Evolutionary conservation across 169 alveolate species (phyloP).

Genomic region (Babesia caballi): DNA sequence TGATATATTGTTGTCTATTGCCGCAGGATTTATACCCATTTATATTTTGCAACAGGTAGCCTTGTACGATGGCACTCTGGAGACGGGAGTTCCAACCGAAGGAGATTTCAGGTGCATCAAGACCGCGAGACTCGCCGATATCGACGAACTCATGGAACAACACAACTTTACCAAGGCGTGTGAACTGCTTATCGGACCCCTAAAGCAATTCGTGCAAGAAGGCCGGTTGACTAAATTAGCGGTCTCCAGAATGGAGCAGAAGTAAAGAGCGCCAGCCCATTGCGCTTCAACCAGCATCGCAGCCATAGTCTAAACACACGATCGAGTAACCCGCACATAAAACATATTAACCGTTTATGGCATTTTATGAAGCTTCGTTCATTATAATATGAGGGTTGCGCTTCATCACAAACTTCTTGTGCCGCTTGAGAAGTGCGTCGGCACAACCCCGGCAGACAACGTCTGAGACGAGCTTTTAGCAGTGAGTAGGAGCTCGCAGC

Average conservation of each 20-base stretch:
- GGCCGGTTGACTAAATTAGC: slow-evolving; percentile 29
- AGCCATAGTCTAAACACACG: no score
- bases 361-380: no score
- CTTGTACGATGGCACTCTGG: neutral
- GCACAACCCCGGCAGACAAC: no score
- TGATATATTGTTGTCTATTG: no score
- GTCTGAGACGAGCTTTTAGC: no score
- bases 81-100: neutral
- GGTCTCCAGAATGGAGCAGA: neutral
- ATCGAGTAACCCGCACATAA: no score
- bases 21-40: no score
- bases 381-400: no score
- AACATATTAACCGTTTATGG: no score
- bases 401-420: no score
- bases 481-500: no score
- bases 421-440: no score
- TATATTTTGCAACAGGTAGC: slow-evolving; percentile 11
- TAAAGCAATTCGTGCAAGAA: slow-evolving; percentile 15
- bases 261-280: neutral
- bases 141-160: slow-evolving; percentile 11
- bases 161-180: slow-evolving; percentile 29
- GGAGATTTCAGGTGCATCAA: slow-evolving; percentile 13
- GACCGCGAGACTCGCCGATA: slow-evolving; percentile 1
- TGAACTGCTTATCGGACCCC: slow-evolving; percentile 9
- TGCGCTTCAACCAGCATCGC: neutral